Percentiles rank a stretch among this genome's conserved stretches.
phyloP scores from a whole-genome alignment of 2,329 filamentous ascomycete genomes.

The Lasiodiplodia citricola region DNA sequence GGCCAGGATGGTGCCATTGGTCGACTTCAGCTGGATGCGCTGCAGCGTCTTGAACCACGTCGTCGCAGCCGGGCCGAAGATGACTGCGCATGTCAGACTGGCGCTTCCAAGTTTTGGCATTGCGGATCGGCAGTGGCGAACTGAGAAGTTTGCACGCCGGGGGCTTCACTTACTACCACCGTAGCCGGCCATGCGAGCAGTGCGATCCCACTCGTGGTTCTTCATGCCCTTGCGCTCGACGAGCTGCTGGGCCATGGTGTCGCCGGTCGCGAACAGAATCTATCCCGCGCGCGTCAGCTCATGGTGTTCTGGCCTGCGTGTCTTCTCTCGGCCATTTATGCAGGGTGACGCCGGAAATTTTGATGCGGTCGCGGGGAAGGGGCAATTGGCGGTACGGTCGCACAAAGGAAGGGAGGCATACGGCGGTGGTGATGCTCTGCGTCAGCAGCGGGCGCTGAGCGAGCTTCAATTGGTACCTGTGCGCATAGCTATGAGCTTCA shows the following conservation, averaged over 20 bases:
- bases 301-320: background rate
- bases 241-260: conserved; percentile 86
- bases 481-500: conserved; percentile 20
- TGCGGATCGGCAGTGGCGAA: conserved; percentile 2
- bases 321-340: conserved; percentile 18
- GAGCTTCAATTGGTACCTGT: conserved; percentile 84
- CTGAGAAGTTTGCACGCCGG: conserved; percentile 38
- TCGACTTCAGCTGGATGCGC: conserved; percentile 66
- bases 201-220: conserved; percentile 74
- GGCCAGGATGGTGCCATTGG: conserved; percentile 73
- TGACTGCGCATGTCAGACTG: conserved; percentile 52
- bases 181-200: conserved; percentile 79
- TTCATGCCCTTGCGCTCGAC: conserved; percentile 80
- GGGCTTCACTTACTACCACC: conserved; percentile 64
- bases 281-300: conserved; percentile 35
- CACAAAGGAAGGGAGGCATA: conserved; percentile 35
- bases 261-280: conserved; percentile 90
- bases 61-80: conserved; percentile 88
- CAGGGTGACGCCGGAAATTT: conserved; percentile 5
- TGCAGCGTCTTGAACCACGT: conserved; percentile 84
- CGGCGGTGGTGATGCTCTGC: conserved; percentile 85
- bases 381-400: background rate
- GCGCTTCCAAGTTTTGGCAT: background rate
- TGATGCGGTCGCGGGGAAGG: background rate
- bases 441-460: conserved; percentile 84